Base-by-base conservation (phyloP, 768 basidiomycete species). In the Lactifluus piperatus region DNA sequence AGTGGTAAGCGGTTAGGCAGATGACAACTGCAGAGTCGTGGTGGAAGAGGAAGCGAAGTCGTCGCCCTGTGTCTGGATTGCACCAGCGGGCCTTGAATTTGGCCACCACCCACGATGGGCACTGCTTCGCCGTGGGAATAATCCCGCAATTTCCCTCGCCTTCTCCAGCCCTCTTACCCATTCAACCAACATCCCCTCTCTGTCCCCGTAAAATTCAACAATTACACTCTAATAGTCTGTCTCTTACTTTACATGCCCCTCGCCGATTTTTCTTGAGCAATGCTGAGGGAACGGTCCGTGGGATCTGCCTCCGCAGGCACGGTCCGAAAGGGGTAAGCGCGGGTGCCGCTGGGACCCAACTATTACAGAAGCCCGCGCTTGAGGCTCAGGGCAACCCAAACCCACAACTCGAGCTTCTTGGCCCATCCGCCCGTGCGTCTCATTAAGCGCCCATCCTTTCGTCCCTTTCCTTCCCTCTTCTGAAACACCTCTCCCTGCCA, bases 41-140 rank as follows among this genome's bases (percentile, higher is more conserved):
- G 63, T 53, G 52, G 61, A 62, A 57, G 62, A 56, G 49, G 60
- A 62, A 58, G 56, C 56, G 52, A 58, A 63, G 52, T 45, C 50
- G 56, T 47, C 53, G 60, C 54, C 56, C 51, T 55, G 64, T 54
- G 57, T 58, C 51, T 54, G 62, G 50, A 64, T 56, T 57, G 59
- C 52, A 53, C 51, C 45, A 56, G 64, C 64, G 64, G 64, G 64
- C 64, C 57, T 64, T 64, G 52, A 64, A 64, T 53, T 63, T 58
- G 62, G 64, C 64, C 64, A 64, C 58, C 63, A 64, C 64, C 57
- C 64, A 63, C 61, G 56, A 58, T 64, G 62, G 46, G 47, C 59
- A 56, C 43, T 56, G 63, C 61, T 61, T 56, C 59, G 14, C n/a
- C 62, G 62, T 63, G 62, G 54, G 62, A 63, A 60, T 24, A 26